Percentiles rank a stretch among this genome's conserved stretches.
Conservation (phyloP, 225 moss, liverwort and hornwort species). For the Pseudoscleropodium purum region DNA sequence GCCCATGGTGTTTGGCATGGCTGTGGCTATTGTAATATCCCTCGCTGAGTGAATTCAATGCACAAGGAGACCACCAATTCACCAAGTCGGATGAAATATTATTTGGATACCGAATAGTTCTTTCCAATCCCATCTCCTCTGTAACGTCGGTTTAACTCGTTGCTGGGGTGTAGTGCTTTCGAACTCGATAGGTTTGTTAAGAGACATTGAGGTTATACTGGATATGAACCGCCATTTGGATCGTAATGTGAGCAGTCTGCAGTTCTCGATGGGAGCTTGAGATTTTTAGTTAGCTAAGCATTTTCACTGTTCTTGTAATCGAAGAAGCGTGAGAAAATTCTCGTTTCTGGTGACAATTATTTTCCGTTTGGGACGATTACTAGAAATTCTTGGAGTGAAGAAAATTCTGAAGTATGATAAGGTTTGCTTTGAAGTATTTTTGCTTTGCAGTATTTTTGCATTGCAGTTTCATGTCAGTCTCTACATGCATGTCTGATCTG, state of each 20-base stretch:
- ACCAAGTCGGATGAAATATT: not conserved
- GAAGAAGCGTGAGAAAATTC: not conserved
- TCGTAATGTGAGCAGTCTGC: not conserved
- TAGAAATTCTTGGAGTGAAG: not conserved
- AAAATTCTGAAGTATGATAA: not conserved
- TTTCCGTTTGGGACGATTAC: not conserved
- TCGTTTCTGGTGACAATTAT: not conserved
- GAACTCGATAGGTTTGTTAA: not conserved
- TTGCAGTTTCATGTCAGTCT: not conserved
- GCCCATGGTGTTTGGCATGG: constrained; percentile 66
- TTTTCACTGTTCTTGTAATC: not conserved
- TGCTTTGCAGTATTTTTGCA: not conserved
- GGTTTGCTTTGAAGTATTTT: not conserved
- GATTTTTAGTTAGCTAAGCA: not conserved
- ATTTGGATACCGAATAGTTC: not conserved
- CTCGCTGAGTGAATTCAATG: constrained; percentile 44
- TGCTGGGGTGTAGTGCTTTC: too few relatives aligned
- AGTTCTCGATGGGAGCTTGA: not conserved
- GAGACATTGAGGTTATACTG: not conserved
- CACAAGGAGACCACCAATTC: not conserved
- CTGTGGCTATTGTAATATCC: constrained; percentile 62
- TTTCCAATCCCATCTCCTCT: not conserved
- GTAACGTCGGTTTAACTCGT: too few relatives aligned
- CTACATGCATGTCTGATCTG: not conserved
- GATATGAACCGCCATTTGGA: not conserved